Conservation (phyloP, 495 filamentous ascomycete genomes). For the Hypoxylon fragiforme region DNA sequence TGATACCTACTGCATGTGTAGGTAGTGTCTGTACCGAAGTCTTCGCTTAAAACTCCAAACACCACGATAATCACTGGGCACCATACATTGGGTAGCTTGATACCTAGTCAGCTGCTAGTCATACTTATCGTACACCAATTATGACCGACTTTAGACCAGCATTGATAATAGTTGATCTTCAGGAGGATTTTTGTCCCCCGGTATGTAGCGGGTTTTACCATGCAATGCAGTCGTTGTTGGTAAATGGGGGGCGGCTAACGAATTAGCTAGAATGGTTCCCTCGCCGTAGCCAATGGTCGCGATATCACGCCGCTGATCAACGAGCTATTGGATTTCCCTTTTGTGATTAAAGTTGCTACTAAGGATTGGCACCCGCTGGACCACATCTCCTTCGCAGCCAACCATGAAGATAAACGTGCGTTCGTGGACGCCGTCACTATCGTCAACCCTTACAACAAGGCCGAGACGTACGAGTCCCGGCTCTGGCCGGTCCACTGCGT, state of each 20-base stretch:
- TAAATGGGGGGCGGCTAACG: slow-evolving; percentile 12
- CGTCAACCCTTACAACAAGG: slow-evolving; percentile 65
- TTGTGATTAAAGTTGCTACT: slow-evolving; percentile 75
- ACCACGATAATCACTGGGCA: too few species aligned
- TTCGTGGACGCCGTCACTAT: slow-evolving; percentile 67
- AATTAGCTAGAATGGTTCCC: slow-evolving; percentile 69
- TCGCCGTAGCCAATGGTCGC: slow-evolving; percentile 75
- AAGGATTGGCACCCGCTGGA: slow-evolving; percentile 84
- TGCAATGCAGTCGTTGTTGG: background rate
- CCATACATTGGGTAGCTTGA: too few species aligned
- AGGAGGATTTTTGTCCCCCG: slow-evolving; percentile 96
- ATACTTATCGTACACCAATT: background rate
- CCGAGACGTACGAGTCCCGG: slow-evolving; percentile 65
- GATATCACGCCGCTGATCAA: slow-evolving; percentile 73
- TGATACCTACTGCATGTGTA: too few species aligned
- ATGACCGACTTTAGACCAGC: slow-evolving; percentile 45
- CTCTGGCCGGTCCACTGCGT: slow-evolving; percentile 95
- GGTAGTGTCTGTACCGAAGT: background rate
- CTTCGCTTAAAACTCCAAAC: background rate
- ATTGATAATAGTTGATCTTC: slow-evolving; percentile 79
- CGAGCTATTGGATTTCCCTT: slow-evolving; percentile 70
- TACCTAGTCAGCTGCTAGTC: too few species aligned
- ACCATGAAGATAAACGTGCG: slow-evolving; percentile 69
- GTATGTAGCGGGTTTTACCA: slow-evolving; percentile 63
- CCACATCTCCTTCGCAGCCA: slow-evolving; percentile 88